Percentiles rank a stretch among this genome's conserved stretches.
Conservation (phyloP, 2,329 filamentous ascomycete species). For the Fusarium mangiferae region DNA sequence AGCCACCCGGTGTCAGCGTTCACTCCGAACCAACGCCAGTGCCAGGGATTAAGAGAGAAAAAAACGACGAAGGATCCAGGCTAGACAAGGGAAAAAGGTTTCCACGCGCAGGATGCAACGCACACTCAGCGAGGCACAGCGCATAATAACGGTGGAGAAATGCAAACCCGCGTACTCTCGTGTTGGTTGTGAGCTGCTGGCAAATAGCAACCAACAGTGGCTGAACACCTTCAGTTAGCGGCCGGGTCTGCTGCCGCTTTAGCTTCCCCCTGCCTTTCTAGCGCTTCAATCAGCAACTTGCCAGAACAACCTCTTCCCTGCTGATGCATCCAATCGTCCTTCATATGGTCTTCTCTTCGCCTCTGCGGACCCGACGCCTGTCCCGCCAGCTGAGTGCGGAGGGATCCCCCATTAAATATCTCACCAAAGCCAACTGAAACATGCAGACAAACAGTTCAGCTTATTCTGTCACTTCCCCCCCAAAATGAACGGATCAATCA, state of each 20-base stretch:
- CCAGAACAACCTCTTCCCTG: neutral
- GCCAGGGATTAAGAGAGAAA: neutral
- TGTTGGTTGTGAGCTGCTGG: neutral
- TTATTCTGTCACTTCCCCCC: conserved; percentile 2
- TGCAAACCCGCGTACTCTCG: neutral
- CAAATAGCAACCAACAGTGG: neutral
- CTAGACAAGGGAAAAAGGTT: neutral
- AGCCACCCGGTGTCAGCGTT: conserved; percentile 9
- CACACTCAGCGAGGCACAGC: neutral
- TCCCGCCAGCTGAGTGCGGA: neutral
- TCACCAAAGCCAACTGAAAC: neutral
- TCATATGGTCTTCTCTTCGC: neutral
- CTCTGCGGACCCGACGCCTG: neutral
- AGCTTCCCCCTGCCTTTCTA: conserved; percentile 9
- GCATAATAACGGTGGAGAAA: conserved; percentile 6
- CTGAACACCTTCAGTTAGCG: neutral
- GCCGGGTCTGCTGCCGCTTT: neutral
- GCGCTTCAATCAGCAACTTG: conserved; percentile 14
- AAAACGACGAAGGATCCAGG: neutral
- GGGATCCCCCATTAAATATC: neutral
- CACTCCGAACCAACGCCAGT: neutral
- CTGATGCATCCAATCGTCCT: neutral
- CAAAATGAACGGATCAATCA: conserved; percentile 1
- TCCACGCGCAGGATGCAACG: conserved; percentile 4
- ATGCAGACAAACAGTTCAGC: neutral